Evolutionary conservation across 306 rosid genomes (phyloP).

Genomic region (Gillenia trifoliata): DNA sequence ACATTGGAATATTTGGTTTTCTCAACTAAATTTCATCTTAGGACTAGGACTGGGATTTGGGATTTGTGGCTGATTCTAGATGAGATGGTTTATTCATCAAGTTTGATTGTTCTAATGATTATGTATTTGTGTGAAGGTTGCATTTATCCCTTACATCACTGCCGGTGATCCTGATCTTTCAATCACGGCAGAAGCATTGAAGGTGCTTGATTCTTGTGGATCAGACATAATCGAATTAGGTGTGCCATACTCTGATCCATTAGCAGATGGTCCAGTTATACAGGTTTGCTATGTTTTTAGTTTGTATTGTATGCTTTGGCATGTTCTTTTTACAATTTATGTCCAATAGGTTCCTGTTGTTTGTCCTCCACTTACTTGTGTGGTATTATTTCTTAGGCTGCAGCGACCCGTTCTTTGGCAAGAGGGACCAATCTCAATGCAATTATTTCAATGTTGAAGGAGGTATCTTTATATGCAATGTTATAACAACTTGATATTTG

Average conservation of each 20-base stretch:
- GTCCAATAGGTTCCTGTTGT: background rate
- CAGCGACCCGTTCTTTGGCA: conserved; percentile 83
- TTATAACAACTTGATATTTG: conserved; percentile 4
- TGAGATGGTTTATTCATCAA: background rate
- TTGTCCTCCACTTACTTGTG: conserved; percentile 15
- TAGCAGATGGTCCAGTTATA: conserved; percentile 98
- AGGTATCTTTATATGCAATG: conserved; percentile 43
- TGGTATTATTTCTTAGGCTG: conserved; percentile 62
- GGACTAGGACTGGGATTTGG: background rate
- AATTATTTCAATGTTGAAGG: conserved; percentile 76
- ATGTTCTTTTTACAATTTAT: background rate
- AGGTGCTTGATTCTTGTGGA: conserved; percentile 77
- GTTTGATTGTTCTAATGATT: conserved; percentile 20
- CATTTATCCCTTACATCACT: conserved; percentile 82
- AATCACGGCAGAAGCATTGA: conserved; percentile 84
- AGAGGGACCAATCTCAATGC: conserved; percentile 69
- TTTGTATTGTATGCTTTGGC: background rate
- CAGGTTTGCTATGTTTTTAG: conserved; percentile 47
- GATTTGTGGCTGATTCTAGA: background rate
- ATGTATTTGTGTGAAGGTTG: conserved; percentile 53
- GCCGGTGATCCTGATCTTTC: conserved; percentile 97
- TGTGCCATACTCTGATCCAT: conserved; percentile 90
- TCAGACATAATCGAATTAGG: conserved; percentile 94
- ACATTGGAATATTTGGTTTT: background rate
- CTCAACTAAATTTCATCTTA: background rate